A percentile compares a stretch with the other conserved stretches of the same genome.
Evolutionary conservation across 129 eudicot genomes (phyloP).

Genomic region (Sambucus nigra): DNA sequence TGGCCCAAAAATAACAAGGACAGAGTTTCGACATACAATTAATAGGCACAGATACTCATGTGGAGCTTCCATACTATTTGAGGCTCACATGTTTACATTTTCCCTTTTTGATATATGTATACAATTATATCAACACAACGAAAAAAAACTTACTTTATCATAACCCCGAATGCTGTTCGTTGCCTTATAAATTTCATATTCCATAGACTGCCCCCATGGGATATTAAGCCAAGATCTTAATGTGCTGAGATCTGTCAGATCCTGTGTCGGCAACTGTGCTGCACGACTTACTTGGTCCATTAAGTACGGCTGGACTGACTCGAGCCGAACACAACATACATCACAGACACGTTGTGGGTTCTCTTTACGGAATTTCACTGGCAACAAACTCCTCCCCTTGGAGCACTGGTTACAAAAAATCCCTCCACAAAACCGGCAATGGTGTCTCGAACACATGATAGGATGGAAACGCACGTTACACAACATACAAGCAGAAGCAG

Average conservation of each 20-base stretch:
- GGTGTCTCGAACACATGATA: slow-evolving; percentile 54
- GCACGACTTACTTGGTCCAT: slow-evolving; percentile 58
- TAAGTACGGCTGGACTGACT: slow-evolving; percentile 35
- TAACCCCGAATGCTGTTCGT: slow-evolving; percentile 45
- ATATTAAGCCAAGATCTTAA: slow-evolving; percentile 50
- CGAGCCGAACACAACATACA: slow-evolving; percentile 46
- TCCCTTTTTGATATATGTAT: too few relatives aligned
- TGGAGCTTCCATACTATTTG: too few relatives aligned
- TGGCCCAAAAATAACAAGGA: too few relatives aligned
- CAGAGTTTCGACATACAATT: too few relatives aligned
- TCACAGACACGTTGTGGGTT: slow-evolving; percentile 58
- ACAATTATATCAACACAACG: too few relatives aligned
- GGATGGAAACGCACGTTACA: slow-evolving; percentile 60
- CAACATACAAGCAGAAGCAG: slow-evolving; percentile 49
- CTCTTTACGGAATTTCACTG: slow-evolving; percentile 29
- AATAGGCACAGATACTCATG: too few relatives aligned
- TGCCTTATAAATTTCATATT: slow-evolving; percentile 51
- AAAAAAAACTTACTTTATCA: slow-evolving; percentile 30
- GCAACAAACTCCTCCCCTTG: slow-evolving; percentile 59
- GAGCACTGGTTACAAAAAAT: slow-evolving; percentile 50
- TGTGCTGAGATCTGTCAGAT: slow-evolving; percentile 47
- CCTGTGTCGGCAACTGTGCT: slow-evolving; percentile 41
- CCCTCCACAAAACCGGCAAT: slow-evolving; percentile 64
- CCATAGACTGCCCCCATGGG: slow-evolving; percentile 62
- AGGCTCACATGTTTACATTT: too few relatives aligned